phyloP scores from a whole-genome alignment of 768 basidiomycete species.

The Jaapia argillacea region DNA sequence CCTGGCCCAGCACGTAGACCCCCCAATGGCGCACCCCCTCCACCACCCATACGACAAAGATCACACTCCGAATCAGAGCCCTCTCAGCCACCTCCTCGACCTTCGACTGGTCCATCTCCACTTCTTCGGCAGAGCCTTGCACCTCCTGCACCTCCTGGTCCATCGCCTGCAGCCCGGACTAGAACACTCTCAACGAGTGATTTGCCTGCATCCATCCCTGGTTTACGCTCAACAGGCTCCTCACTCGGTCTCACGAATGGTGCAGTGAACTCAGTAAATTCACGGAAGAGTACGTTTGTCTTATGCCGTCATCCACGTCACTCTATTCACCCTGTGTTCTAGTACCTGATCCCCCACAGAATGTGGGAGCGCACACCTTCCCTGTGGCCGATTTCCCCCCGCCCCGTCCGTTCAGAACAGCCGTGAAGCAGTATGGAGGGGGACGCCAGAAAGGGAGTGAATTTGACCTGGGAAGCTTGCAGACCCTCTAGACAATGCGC shows the following conservation, averaged over 20 bases:
- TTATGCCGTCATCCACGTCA: not conserved
- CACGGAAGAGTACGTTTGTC: conserved; percentile 16
- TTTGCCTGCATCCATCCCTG: conserved; percentile 1
- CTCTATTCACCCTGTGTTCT: conserved; percentile 8
- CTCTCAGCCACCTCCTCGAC: conserved; percentile 7
- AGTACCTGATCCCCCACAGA: conserved; percentile 53
- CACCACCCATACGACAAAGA: conserved; percentile 16
- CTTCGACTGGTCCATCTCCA: conserved; percentile 8
- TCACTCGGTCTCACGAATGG: not conserved
- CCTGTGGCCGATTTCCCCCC: conserved; percentile 73
- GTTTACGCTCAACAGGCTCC: not conserved
- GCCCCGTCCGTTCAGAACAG: conserved; percentile 51
- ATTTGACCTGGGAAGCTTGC: conserved; percentile 43
- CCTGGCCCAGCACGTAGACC: conserved; percentile 26
- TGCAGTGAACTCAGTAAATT: not conserved
- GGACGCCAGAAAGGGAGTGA: conserved; percentile 62
- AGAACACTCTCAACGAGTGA: conserved; percentile 11
- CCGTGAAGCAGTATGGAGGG: conserved; percentile 47
- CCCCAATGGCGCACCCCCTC: conserved; percentile 10
- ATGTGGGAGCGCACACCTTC: conserved; percentile 60
- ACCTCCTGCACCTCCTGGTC: conserved; percentile 14
- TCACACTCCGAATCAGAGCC: conserved; percentile 7
- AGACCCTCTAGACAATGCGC: too few relatives aligned
- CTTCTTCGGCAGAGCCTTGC: conserved; percentile 9
- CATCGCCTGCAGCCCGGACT: conserved; percentile 15